A percentile compares a stretch with the other conserved stretches of the same genome.
Conservation (phyloP, 75 land plant genomes). For the Sequoiadendron giganteum region DNA sequence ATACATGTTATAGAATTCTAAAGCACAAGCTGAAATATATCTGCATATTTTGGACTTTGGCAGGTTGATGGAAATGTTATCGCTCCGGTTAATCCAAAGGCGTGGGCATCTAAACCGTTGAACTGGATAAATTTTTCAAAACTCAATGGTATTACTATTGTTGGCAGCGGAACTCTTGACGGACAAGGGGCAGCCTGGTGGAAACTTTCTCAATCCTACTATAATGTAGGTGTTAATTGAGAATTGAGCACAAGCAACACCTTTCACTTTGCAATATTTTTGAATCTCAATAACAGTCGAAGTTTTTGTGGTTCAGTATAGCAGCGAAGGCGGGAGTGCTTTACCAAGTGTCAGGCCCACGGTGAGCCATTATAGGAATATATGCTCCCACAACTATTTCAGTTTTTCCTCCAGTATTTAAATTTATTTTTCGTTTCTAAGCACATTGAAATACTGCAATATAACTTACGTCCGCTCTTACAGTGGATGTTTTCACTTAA, state of each 20-base stretch:
- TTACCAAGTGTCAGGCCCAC: background rate
- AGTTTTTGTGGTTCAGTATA: background rate
- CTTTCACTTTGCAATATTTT: background rate
- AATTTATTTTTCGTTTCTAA: background rate
- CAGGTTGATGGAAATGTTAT: constrained; percentile 87
- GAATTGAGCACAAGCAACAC: background rate
- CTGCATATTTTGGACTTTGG: background rate
- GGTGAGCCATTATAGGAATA: background rate
- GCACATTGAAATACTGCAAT: background rate
- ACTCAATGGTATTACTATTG: constrained; percentile 48
- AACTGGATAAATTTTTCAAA: constrained; percentile 85
- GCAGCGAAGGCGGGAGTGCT: background rate
- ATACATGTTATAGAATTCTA: background rate
- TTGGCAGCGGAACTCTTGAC: constrained; percentile 66
- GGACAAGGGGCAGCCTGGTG: constrained; percentile 89
- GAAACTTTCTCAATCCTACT: constrained; percentile 12
- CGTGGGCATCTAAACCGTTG: constrained; percentile 46
- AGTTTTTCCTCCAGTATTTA: background rate
- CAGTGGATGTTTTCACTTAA: background rate
- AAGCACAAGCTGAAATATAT: background rate
- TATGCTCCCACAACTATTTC: background rate
- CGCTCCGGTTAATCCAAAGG: constrained; percentile 56
- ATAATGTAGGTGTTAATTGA: background rate
- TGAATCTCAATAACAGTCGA: background rate
- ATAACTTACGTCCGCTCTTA: background rate